Evolutionary conservation across 805 yeast genomes (phyloP).

Genomic region (Ogataea minuta): DNA sequence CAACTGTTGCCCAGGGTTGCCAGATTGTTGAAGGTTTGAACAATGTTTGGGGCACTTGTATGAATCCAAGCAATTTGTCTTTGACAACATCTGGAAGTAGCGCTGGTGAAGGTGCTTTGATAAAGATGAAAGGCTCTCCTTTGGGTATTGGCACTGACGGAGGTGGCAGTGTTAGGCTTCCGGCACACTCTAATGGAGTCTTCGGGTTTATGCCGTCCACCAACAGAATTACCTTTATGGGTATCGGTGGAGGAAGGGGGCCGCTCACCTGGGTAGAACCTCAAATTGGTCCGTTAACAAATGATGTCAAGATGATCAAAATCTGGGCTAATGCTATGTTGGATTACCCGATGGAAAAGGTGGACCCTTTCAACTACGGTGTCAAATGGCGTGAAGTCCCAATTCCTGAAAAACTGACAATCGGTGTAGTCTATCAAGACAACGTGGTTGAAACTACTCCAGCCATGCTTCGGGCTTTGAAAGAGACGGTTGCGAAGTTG

Average conservation of each 20-base stretch:
- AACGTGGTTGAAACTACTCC: slow-evolving; percentile 41
- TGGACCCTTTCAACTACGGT: slow-evolving; percentile 47
- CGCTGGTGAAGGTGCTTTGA: slow-evolving; percentile 62
- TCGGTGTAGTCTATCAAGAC: slow-evolving; percentile 46
- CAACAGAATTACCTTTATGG: slow-evolving; percentile 33
- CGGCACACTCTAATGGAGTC: slow-evolving; percentile 54
- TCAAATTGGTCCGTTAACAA: slow-evolving; percentile 33
- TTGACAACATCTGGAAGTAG: slow-evolving; percentile 61
- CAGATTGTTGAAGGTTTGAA: slow-evolving; percentile 56
- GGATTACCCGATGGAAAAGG: slow-evolving; percentile 57
- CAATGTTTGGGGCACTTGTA: slow-evolving; percentile 48
- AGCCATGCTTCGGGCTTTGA: slow-evolving; percentile 4
- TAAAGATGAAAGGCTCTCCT: slow-evolving; percentile 52
- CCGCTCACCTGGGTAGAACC: slow-evolving; percentile 55
- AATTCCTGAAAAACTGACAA: slow-evolving; percentile 32
- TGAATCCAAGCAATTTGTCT: slow-evolving; percentile 48
- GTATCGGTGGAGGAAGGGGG: slow-evolving; percentile 35
- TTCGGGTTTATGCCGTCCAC: slow-evolving; percentile 53
- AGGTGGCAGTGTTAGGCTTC: slow-evolving; percentile 60
- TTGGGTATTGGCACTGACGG: slow-evolving; percentile 64
- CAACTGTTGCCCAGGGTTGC: slow-evolving; percentile 53
- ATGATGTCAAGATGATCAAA: slow-evolving; percentile 51
- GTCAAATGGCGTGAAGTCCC: slow-evolving; percentile 41
- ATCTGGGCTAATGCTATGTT: slow-evolving; percentile 40
- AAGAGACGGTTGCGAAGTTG: slow-evolving; percentile 14